Evolutionary conservation across 202 grass and related monocot species (phyloP), one percentile per base, ranked within the genome.

Genomic region (Miscanthus sacchariflorus): DNA sequence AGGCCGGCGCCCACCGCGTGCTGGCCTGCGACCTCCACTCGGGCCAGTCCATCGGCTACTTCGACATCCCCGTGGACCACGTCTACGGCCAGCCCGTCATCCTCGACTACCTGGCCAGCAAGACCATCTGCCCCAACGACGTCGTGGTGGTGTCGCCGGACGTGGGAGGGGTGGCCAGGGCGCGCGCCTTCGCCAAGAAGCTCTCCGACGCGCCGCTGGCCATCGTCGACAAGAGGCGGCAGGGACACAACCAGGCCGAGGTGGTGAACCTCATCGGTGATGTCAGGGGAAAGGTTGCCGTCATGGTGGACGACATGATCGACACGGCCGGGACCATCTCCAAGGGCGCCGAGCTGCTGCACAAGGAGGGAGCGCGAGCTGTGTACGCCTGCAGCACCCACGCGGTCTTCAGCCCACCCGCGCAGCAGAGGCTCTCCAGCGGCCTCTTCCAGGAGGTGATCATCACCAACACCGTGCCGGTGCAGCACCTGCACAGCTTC

Each of bases 241-340:
- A 90, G 2, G 91, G 93, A 0, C 93, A 98, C 65, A 98, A 98
- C 91, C 88, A 89, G 71, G 70, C 95, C 7, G 95, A 98, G 95
- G 95, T 95, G 43, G 70, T 95, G 82, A 90, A 98, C 82, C 91
- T 98, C 38, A 98, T 98, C 58, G 93, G 93, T 9, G 93, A 98
- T 28, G 95, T 98, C 19, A 89, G 66, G 68, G 95, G 93, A 8
- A 98, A 95, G 59, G 95, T 95, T 9, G 93, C 93, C 9, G 82
- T 95, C 33, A 98, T 98, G 93, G 86, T 98, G 86, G 95, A 98
- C 87, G 95, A 95, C 86, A 98, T 95, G 93, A 98, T 98, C 81
- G 93, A 98, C 86, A 95, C 93, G 0, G 91, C 95, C 6, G 95
- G 90, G 18, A 96, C 92, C 27, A 91, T 96, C 64, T n/a, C 81